Conservation (phyloP, 129 eudicot genomes). For the Glebionis coronaria region DNA sequence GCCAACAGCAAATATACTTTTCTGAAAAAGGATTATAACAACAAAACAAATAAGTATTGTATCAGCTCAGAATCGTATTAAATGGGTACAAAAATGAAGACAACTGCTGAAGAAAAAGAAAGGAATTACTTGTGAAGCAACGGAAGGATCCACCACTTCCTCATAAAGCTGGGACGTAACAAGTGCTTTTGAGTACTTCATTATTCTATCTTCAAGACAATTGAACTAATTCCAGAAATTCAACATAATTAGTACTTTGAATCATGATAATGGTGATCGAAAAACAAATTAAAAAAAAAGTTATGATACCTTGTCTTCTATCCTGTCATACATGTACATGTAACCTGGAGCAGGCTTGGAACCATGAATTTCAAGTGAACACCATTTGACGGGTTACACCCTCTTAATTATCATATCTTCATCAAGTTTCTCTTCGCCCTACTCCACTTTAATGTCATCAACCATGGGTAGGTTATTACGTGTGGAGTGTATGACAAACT, state of each 20-base stretch:
- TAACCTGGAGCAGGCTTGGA: conserved; percentile 72
- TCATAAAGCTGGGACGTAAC: conserved; percentile 66
- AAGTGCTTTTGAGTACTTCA: conserved; percentile 48
- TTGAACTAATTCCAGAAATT: conserved; percentile 53
- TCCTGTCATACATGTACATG: conserved; percentile 94
- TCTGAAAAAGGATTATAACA: conserved; percentile 37
- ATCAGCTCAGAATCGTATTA: background rate
- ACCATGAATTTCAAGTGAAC: conserved; percentile 55
- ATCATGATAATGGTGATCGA: conserved; percentile 1
- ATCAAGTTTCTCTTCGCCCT: conserved; percentile 41
- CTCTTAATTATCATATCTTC: conserved; percentile 78
- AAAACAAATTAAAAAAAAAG: background rate
- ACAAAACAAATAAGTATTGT: background rate
- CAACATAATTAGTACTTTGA: conserved; percentile 24
- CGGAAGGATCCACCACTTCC: conserved; percentile 82
- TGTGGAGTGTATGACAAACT: conserved; percentile 72
- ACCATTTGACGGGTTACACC: conserved; percentile 62
- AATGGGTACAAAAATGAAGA: background rate
- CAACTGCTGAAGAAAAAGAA: background rate
- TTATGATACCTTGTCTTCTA: conserved; percentile 76
- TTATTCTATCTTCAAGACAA: conserved; percentile 68
- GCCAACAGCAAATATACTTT: conserved; percentile 80
- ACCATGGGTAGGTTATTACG: conserved; percentile 40
- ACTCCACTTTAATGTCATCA: conserved; percentile 39
- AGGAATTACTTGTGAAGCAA: conserved; percentile 86